Evolutionary conservation across 2,329 filamentous ascomycete species (phyloP), one percentile per base, ranked within the genome.

Genomic region (Beauveria pseudobassiana): DNA sequence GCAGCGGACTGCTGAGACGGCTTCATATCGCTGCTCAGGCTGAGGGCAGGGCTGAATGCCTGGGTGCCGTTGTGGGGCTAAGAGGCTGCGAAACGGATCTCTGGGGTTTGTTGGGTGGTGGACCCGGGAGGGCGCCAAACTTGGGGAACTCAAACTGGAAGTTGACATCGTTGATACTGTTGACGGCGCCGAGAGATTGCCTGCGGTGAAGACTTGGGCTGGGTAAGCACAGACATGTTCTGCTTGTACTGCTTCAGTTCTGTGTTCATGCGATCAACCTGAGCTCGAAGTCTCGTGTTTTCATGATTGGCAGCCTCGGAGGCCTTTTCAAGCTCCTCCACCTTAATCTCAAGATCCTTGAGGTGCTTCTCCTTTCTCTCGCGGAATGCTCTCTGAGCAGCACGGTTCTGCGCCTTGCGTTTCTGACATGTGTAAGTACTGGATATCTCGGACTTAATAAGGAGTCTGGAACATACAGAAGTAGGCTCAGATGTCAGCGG

Each of bases 131-230:
- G 63, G 87, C 83, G 52, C 95, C 95, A 69, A 99, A 98, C 71
- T 90, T 93, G 66, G 95, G 93, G 66, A 98, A 98, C 67, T 98
- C 93, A 68, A 99, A 98, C 67, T 93, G 88, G 71, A 98, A 98
- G 72, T 89, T 92, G 72, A 89, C 88, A 65, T 89, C 88, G 69
- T 81, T 86, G 60, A 87, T 78, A 67, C 86, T 87, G 72, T 78
- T 84, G 65, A 85, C 72, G 24, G 78, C 72, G 68, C 81, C 77
- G 69, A 82, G 78, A 1, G 67, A 59, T 59, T 55, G 71, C 72
- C 72, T 82, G 74, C 1, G 68, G 62, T 2, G 81, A 62, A 20
- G 66, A 63, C 64, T 67, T 72, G 67, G 57, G 70, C 59, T 65
- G 75, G 60, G 73, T 68, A 64, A 81, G 81, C 68, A 90, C 75